These are phyloP conservation scores for Lavandula angustifolia DNA, from an alignment of 257 asterid species.

Conservation along the genomic window DNA sequence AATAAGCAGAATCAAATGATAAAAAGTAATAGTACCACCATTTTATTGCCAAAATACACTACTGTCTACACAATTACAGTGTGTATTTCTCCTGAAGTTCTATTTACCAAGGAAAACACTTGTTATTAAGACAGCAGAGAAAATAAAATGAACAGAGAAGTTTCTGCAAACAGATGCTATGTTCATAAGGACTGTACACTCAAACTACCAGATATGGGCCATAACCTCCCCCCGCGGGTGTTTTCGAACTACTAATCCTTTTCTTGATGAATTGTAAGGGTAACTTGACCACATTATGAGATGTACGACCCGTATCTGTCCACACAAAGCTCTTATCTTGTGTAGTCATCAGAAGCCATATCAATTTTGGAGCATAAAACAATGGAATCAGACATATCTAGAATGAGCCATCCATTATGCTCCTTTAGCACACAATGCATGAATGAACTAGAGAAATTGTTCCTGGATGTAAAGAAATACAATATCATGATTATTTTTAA, in stretches of 20 bases:
- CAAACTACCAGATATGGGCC: background rate
- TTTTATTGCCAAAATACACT: too few relatives aligned
- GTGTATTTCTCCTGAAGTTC: constrained; percentile 18
- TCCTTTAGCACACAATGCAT: constrained; percentile 42
- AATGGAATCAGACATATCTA: constrained; percentile 56
- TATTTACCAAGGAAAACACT: constrained; percentile 10
- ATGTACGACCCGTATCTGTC: constrained; percentile 97
- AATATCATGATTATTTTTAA: constrained; percentile 8
- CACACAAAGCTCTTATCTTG: constrained; percentile 80
- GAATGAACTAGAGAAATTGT: constrained; percentile 16
- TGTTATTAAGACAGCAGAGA: constrained; percentile 10
- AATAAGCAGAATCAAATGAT: constrained; percentile 9
- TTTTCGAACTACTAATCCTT: constrained; percentile 19
- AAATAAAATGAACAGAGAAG: background rate
- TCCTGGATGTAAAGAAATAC: constrained; percentile 12
- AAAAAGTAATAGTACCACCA: background rate
- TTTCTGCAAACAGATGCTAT: constrained; percentile 8
- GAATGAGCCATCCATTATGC: constrained; percentile 65
- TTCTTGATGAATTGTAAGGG: constrained; percentile 6
- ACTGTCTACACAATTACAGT: background rate
- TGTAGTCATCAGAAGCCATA: constrained; percentile 97
- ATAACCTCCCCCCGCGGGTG: background rate
- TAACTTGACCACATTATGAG: constrained; percentile 20
- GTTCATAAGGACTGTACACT: constrained; percentile 23
- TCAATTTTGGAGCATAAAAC: constrained; percentile 75